A percentile compares a stretch with the other conserved stretches of the same genome.
Evolutionary conservation across 352 stramenopile genomes (phyloP).

Genomic region (Phytophthora citrophthora): DNA sequence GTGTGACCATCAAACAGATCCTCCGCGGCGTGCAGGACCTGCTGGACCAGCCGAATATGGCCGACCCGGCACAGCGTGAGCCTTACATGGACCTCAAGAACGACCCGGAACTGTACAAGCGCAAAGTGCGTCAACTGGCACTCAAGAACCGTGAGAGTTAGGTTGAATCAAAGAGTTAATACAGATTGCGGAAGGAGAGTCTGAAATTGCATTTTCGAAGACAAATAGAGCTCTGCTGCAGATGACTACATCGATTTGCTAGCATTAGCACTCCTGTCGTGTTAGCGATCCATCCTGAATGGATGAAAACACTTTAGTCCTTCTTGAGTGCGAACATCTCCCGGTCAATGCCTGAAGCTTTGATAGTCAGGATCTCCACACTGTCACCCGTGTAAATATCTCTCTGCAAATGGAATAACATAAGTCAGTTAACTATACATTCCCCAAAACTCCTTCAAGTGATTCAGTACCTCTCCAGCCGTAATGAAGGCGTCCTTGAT

Average conservation of each 20-base stretch:
- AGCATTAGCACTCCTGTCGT: background rate
- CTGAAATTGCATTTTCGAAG: slow-evolving; percentile 11
- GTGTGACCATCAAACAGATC: slow-evolving; percentile 98
- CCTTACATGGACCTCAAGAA: slow-evolving; percentile 91
- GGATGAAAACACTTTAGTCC: slow-evolving; percentile 76
- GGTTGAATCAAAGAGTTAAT: slow-evolving; percentile 10
- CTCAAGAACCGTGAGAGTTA: slow-evolving; percentile 88
- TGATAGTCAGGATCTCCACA: slow-evolving; percentile 98
- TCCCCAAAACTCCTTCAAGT: background rate
- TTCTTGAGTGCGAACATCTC: slow-evolving; percentile 96
- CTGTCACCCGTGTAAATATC: slow-evolving; percentile 99
- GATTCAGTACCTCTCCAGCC: slow-evolving; percentile 87
- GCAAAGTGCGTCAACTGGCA: slow-evolving; percentile 83
- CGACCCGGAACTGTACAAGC: slow-evolving; percentile 89
- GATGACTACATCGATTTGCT: slow-evolving; percentile 3
- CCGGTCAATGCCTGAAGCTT: slow-evolving; percentile 90
- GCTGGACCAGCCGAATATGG: slow-evolving; percentile 89
- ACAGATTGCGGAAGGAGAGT: slow-evolving; percentile 11
- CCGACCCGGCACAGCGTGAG: slow-evolving; percentile 85
- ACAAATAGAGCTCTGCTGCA: slow-evolving; percentile 1
- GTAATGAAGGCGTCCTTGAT: slow-evolving; percentile 99
- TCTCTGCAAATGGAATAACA: slow-evolving; percentile 54
- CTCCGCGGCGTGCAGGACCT: slow-evolving; percentile 96
- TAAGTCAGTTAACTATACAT: slow-evolving; percentile 6
- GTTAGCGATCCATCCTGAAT: slow-evolving; percentile 16